A percentile compares a stretch with the other conserved stretches of the same genome.
These are phyloP conservation scores for Blastobotrys terrestris DNA, from an alignment of 805 yeast species.

Conservation along the genomic window DNA sequence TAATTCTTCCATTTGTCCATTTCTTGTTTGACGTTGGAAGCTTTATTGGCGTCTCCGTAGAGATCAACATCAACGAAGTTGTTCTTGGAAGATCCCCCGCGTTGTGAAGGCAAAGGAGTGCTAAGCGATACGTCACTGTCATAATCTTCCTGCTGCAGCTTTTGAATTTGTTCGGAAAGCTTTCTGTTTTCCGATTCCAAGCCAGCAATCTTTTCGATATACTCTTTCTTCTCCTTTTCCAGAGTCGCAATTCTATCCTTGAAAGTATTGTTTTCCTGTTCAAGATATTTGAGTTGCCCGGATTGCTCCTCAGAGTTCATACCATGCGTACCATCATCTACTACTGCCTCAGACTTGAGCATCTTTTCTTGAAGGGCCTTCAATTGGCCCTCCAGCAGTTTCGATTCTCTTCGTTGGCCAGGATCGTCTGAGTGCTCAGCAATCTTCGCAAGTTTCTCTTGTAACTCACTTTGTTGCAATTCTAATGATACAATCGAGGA, in stretches of 20 bases:
- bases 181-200: conserved; percentile 2
- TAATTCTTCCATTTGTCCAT: conserved; percentile 73
- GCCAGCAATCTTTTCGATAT: conserved; percentile 9
- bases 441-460: neutral
- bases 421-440: neutral
- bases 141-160: conserved; percentile 5
- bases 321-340: neutral
- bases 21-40: conserved; percentile 39
- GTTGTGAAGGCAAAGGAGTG: conserved; percentile 11
- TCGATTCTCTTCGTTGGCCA: neutral
- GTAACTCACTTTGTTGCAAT: neutral
- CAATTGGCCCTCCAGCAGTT: neutral
- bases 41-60: conserved; percentile 46
- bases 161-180: neutral
- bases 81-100: conserved; percentile 5
- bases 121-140: conserved; percentile 22
- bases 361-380: neutral
- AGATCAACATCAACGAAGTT: conserved; percentile 31
- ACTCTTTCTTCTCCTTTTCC: conserved; percentile 32
- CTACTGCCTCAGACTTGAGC: conserved; percentile 2
- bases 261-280: conserved; percentile 33
- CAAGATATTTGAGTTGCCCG: conserved; percentile 21
- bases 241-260: conserved; percentile 29
- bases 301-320: neutral
- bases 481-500: neutral